Base-by-base conservation (phyloP, 164 flowering plant genomes). In the Buxus sempervirens region DNA sequence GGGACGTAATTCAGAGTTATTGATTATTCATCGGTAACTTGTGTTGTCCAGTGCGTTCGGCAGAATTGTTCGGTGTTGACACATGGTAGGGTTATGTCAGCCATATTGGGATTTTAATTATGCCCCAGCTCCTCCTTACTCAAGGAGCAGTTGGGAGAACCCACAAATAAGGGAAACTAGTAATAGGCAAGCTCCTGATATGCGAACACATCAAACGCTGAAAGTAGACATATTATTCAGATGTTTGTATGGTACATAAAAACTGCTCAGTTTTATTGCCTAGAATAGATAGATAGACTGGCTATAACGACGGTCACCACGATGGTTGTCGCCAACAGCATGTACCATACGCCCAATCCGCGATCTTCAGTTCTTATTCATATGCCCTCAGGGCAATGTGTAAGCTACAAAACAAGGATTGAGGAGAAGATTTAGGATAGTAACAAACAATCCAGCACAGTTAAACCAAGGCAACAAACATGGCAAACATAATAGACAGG, bases 361-460 rank as follows among this genome's bases (percentile, higher is more conserved):
- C 18, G 24, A 28, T 41, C 4, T 41, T 42, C 69, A 25, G 9
- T 23, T 23, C 24, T 58, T 26, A 55, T 65, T 15, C 56, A 58
- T 8, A 45, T 56, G 18, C 15, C 32, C 48, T 79, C 78, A 87
- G 61, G 88, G 91, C 76, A 83, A 53, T 27, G 86, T 77, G 55
- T 85, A 87, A 70, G 78, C 91, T 87, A 89, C 83, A 81, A 72
- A 58, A 62, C 22, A 65, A 71, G 56, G 41, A 65, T 53, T 63
- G 48, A 23, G 19, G 18, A 8, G 22, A 18, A 58, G 56, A n/a
- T 51, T 42, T 22, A 70, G 62, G 6, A 61, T 18, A 36, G 8
- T 36, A 32, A 25, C 18, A 18, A 21, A n/a, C 0, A 15, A 58
- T 15, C 5, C 14, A 48, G 66, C 57, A 24, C 25, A 20, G 1